Evolutionary conservation across 2,329 filamentous ascomycete genomes (phyloP).

Genomic region (Neonectria ditissima): DNA sequence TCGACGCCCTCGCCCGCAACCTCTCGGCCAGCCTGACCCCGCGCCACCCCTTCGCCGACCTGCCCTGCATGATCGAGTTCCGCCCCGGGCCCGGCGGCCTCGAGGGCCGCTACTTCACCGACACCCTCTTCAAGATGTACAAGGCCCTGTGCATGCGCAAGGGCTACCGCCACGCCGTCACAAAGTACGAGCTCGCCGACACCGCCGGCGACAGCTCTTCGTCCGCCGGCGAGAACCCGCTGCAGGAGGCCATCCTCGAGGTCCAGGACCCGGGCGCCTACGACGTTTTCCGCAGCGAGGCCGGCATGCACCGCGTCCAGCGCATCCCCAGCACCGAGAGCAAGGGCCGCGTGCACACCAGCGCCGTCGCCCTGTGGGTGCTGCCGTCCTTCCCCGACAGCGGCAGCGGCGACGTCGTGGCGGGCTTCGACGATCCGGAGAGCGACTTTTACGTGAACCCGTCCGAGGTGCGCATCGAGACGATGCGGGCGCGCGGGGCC

Average conservation of each 20-base stretch:
- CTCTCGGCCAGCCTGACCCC: constrained; percentile 86
- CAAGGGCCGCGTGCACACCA: constrained; percentile 93
- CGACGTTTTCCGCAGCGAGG: constrained; percentile 84
- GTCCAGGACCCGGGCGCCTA: constrained; percentile 83
- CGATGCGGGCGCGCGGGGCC: constrained; percentile 91
- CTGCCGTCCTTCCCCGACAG: constrained; percentile 81
- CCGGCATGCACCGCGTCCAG: constrained; percentile 95
- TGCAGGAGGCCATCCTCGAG: constrained; percentile 91
- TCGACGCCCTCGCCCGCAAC: constrained; percentile 72
- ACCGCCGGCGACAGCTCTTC: constrained; percentile 66
- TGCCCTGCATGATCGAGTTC: constrained; percentile 93
- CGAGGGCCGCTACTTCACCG: constrained; percentile 91
- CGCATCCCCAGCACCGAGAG: constrained; percentile 91
- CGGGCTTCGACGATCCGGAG: constrained; percentile 82
- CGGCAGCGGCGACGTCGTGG: constrained; percentile 59
- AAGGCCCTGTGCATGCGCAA: constrained; percentile 77
- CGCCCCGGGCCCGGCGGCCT: constrained; percentile 91
- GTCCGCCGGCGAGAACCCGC: constrained; percentile 71
- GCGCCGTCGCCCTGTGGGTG: constrained; percentile 91
- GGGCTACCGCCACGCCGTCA: constrained; percentile 73
- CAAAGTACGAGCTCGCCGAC: constrained; percentile 86
- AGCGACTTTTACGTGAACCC: constrained; percentile 93
- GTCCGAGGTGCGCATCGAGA: constrained; percentile 84
- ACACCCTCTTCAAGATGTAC: constrained; percentile 92
- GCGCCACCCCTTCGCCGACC: constrained; percentile 86